Base-by-base conservation (phyloP, 331 rosid genomes). In the Pyracantha coccinea region DNA sequence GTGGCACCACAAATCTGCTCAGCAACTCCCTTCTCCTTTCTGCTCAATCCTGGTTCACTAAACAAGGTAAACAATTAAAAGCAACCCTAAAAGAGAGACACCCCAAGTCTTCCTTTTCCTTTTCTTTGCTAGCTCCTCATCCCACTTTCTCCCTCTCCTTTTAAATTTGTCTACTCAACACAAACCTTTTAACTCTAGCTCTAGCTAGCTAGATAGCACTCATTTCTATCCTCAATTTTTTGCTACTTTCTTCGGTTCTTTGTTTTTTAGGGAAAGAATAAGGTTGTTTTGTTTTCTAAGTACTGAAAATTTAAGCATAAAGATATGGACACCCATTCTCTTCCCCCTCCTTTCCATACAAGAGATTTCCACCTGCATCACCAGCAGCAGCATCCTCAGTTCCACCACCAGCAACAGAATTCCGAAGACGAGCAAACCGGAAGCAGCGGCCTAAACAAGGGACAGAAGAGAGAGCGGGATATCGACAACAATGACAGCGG, bases 281-380 rank as follows among this genome's bases (percentile, higher is more conserved):
- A 62, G 44, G 41, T 29, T 59, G 32, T 59, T 59, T 23, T 23
- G 25, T 59, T 59, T 59, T 24, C 19, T 6, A 59, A 59, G 17
- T 33, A 41, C 47, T 41, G 54, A 72, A 72, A 32, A 14, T 32
- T 41, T 41, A 72, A 72, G 35, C 66, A 35, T 8, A 59, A 3
- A 33, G 66, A 44, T 57, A 87, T 92, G 96, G 93, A 89, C 84
- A 88, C 86, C 28, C 97, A 92, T 71, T 90, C 99, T 75, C 99
- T 94, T 32, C 97, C 99, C 0, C 92, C 97, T 65, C 92, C 99
- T 24, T 94, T 94, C 81, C 97, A 89, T 83, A 83, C 90, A n/a
- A 80, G 92, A 75, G 96, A 90, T 75, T 89, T 90, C 75, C 95
- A 88, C 69, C 89, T 86, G 21, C 83, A 73, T 32, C 97, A 84